phyloP scores from a whole-genome alignment of 805 yeast species.

The Candida montana region DNA sequence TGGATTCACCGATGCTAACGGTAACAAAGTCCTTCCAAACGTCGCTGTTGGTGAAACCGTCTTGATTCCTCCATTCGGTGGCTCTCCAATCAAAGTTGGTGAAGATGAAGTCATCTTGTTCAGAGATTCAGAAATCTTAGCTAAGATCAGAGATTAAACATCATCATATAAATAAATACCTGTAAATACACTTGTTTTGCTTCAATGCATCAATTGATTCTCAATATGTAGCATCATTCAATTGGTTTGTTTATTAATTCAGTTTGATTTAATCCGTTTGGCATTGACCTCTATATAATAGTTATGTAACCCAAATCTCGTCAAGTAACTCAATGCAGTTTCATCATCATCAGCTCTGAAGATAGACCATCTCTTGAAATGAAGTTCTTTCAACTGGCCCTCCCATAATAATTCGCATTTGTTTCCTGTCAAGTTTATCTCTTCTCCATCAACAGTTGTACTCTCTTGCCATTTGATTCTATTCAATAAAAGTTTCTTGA shows the following conservation, averaged over 20 bases:
- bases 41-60: constrained; percentile 92
- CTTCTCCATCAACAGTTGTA: constrained; percentile 25
- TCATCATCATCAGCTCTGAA: constrained; percentile 50
- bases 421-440: constrained; percentile 38
- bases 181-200: constrained; percentile 2
- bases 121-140: constrained; percentile 93
- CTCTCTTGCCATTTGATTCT: constrained; percentile 69
- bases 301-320: constrained; percentile 48
- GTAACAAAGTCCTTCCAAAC: constrained; percentile 64
- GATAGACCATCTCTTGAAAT: constrained; percentile 67
- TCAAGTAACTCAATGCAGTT: constrained; percentile 39
- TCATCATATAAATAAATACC: not conserved
- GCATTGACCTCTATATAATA: constrained; percentile 46
- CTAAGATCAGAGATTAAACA: constrained; percentile 68
- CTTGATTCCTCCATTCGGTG: constrained; percentile 92
- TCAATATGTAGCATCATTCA: not conserved
- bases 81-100: constrained; percentile 81
- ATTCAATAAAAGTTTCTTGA: constrained; percentile 50
- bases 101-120: constrained; percentile 76
- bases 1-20: constrained; percentile 73
- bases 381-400: constrained; percentile 50
- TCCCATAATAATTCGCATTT: constrained; percentile 58
- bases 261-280: not conserved
- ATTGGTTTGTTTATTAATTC: not conserved
- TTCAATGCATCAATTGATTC: not conserved